These are phyloP conservation scores for Fusarium algeriense DNA, from an alignment of 2,329 filamentous ascomycete genomes.

Conservation along the genomic window DNA sequence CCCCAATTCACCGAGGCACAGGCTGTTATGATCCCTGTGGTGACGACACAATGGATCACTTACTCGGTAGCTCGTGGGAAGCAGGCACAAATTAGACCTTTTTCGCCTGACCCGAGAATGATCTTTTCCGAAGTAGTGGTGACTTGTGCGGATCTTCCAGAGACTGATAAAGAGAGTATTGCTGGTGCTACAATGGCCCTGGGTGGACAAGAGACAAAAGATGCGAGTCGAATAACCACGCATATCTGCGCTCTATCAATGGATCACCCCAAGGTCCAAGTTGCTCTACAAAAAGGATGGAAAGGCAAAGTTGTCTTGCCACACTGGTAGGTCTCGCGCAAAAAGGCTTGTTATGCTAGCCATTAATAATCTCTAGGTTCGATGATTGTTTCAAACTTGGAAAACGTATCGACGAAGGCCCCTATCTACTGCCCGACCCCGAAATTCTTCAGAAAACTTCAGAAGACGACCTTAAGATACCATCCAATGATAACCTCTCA, in stretches of 20 bases:
- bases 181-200: slow-evolving; percentile 89
- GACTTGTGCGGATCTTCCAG: slow-evolving; percentile 85
- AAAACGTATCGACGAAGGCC: slow-evolving; percentile 87
- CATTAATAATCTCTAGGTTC: slow-evolving; percentile 71
- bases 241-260: slow-evolving; percentile 87
- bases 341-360: neutral
- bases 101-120: slow-evolving; percentile 89
- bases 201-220: slow-evolving; percentile 83
- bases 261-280: slow-evolving; percentile 77
- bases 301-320: slow-evolving; percentile 88
- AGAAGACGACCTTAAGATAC: slow-evolving; percentile 68
- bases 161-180: slow-evolving; percentile 91
- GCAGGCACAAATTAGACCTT: slow-evolving; percentile 82
- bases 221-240: slow-evolving; percentile 80
- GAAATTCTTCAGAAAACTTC: slow-evolving; percentile 77
- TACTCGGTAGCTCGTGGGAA: slow-evolving; percentile 77
- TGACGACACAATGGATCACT: slow-evolving; percentile 84
- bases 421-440: slow-evolving; percentile 87
- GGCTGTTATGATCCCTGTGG: slow-evolving; percentile 84
- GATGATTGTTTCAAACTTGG: slow-evolving; percentile 96
- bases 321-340: slow-evolving; percentile 75
- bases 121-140: slow-evolving; percentile 90
- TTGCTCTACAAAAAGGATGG: slow-evolving; percentile 73
- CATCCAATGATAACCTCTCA: slow-evolving; percentile 70
- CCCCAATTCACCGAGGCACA: slow-evolving; percentile 83